Evolutionary conservation across 2,329 filamentous ascomycete species (phyloP).

Genomic region (Apiospora malaysiana): DNA sequence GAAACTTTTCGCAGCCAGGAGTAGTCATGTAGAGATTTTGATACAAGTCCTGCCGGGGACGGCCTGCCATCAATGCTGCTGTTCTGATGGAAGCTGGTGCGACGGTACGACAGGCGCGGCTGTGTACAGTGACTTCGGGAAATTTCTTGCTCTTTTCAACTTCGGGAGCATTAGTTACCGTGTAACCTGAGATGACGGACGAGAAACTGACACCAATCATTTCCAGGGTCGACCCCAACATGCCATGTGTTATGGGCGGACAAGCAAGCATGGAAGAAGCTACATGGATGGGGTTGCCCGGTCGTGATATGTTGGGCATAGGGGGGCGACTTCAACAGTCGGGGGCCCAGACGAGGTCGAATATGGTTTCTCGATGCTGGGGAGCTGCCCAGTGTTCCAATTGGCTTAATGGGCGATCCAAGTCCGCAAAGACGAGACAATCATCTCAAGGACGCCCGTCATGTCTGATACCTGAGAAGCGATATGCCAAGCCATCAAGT

Average conservation of each 20-base stretch:
- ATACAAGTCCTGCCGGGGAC: slow-evolving; percentile 1
- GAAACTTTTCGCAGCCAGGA: slow-evolving; percentile 11
- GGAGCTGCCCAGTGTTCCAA: background rate
- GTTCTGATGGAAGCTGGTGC: slow-evolving; percentile 29
- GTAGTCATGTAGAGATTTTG: slow-evolving; percentile 8
- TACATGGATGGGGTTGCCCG: background rate
- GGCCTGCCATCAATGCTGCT: slow-evolving; percentile 6
- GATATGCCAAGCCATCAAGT: background rate
- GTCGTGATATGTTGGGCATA: slow-evolving; percentile 1
- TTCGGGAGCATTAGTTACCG: slow-evolving; percentile 35
- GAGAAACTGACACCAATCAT: slow-evolving; percentile 31
- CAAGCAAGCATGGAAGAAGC: slow-evolving; percentile 25
- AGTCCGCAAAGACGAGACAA: background rate
- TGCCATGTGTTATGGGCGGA: slow-evolving; percentile 41
- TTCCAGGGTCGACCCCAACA: slow-evolving; percentile 25
- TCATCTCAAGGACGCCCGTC: background rate
- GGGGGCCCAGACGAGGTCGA: background rate
- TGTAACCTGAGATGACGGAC: slow-evolving; percentile 40
- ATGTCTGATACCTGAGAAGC: slow-evolving; percentile 1
- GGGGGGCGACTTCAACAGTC: background rate
- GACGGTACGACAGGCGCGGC: slow-evolving; percentile 38
- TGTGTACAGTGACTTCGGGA: slow-evolving; percentile 46
- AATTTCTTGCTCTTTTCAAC: slow-evolving; percentile 38
- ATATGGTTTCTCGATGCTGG: background rate
- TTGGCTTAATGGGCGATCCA: background rate